phyloP scores from a whole-genome alignment of 2,329 filamentous ascomycete genomes.

The Apiospora malaysiana region DNA sequence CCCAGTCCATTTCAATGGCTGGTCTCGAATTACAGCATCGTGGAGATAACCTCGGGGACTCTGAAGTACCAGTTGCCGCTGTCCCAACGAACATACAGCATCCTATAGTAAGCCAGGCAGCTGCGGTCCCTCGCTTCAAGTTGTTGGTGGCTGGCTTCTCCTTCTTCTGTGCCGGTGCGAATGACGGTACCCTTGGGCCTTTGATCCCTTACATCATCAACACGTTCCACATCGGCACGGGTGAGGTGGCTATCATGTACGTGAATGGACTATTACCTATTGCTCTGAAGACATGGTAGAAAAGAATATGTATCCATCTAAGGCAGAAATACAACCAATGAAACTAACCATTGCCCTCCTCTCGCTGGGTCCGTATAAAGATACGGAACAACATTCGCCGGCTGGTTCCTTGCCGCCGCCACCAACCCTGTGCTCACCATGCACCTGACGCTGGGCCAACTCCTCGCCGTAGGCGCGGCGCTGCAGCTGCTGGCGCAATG shows the following conservation, averaged over 20 bases:
- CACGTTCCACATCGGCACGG: slow-evolving; percentile 41
- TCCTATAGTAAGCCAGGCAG: slow-evolving; percentile 31
- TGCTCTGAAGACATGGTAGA: not conserved
- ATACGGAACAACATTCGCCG: slow-evolving; percentile 62
- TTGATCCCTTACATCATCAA: slow-evolving; percentile 67
- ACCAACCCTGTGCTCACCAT: slow-evolving; percentile 60
- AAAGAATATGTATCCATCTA: no score
- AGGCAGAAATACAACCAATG: no score
- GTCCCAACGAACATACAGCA: not conserved
- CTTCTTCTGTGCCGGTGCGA: slow-evolving; percentile 70
- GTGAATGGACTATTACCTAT: not conserved
- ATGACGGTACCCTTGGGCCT: slow-evolving; percentile 68
- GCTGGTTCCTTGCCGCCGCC: slow-evolving; percentile 64
- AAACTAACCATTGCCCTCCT: not conserved
- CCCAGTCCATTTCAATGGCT: not conserved
- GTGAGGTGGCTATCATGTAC: slow-evolving; percentile 39
- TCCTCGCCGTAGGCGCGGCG: slow-evolving; percentile 60
- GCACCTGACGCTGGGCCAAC: slow-evolving; percentile 59
- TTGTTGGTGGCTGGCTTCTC: slow-evolving; percentile 62
- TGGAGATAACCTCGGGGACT: not conserved
- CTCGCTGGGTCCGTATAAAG: slow-evolving; percentile 34
- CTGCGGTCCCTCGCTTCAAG: slow-evolving; percentile 47
- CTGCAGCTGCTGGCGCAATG: slow-evolving; percentile 61
- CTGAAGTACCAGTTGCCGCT: not conserved
- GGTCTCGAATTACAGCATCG: not conserved